Evolutionary conservation across 2,329 filamentous ascomycete species (phyloP).

Genomic region (Calonectria naviculata): DNA sequence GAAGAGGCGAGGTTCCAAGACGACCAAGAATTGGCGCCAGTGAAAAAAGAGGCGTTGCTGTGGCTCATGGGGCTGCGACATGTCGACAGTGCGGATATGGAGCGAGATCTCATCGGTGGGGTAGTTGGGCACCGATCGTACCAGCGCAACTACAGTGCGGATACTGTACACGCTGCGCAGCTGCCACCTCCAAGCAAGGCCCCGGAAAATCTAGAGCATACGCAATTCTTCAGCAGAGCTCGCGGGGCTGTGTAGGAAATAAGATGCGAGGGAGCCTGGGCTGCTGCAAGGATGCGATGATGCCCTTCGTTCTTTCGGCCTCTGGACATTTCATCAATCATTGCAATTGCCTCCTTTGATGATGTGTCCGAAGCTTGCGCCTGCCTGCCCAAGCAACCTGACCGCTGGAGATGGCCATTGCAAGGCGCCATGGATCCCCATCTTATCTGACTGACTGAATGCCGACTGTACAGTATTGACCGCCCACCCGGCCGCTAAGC

Average conservation of each 20-base stretch:
- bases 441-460: constrained; percentile 3
- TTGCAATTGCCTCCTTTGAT: background rate
- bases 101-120: background rate
- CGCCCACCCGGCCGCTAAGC: constrained; percentile 1
- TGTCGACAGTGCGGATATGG: constrained; percentile 19
- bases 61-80: constrained; percentile 15
- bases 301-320: background rate
- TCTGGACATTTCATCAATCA: background rate
- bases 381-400: constrained; percentile 2
- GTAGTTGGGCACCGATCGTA: constrained; percentile 12
- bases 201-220: background rate
- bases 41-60: constrained; percentile 5
- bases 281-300: background rate
- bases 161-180: constrained; percentile 13
- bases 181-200: background rate
- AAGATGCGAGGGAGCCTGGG: background rate
- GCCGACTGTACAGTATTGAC: background rate
- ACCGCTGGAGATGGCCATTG: background rate
- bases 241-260: constrained; percentile 18
- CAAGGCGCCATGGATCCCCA: constrained; percentile 1
- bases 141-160: background rate
- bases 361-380: background rate
- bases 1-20: background rate
- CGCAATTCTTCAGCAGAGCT: constrained; percentile 15
- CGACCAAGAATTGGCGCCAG: background rate